Conservation (phyloP, 495 filamentous ascomycete genomes). For the Podospora australis region DNA sequence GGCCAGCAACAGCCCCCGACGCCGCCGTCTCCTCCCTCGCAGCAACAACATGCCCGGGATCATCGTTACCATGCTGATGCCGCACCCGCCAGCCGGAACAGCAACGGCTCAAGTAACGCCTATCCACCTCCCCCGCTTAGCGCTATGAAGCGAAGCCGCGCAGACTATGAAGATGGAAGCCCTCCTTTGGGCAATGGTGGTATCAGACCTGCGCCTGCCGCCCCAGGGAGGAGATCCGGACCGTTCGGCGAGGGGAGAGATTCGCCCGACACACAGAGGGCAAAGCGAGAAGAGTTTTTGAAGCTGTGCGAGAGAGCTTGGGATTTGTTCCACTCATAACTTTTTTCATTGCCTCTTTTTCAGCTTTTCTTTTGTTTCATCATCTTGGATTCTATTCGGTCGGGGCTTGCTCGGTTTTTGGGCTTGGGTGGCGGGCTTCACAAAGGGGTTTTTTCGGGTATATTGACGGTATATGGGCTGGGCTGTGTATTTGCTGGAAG, state of each 20-base stretch:
- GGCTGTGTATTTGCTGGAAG: neutral
- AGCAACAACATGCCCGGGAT: slow-evolving; percentile 32
- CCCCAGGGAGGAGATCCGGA: slow-evolving; percentile 48
- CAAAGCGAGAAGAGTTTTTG: slow-evolving; percentile 94
- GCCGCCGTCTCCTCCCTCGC: slow-evolving; percentile 69
- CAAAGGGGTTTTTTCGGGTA: neutral
- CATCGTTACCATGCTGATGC: neutral
- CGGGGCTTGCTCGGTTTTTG: neutral
- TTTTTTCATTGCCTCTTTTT: neutral
- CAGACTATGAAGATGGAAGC: slow-evolving; percentile 83
- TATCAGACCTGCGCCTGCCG: slow-evolving; percentile 21
- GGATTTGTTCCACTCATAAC: slow-evolving; percentile 94
- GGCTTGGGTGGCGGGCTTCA: neutral
- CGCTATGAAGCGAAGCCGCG: slow-evolving; percentile 59
- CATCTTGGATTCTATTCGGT: neutral
- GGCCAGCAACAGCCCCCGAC: slow-evolving; percentile 85
- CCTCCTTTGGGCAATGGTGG: slow-evolving; percentile 61
- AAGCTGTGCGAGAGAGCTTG: slow-evolving; percentile 80
- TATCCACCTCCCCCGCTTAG: neutral
- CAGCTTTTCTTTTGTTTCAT: neutral
- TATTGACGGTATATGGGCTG: neutral
- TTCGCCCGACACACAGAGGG: slow-evolving; percentile 73
- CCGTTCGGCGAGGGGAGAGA: slow-evolving; percentile 73
- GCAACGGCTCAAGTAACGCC: slow-evolving; percentile 3
- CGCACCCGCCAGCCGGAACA: neutral